Base-by-base conservation (phyloP, 352 stramenopile genomes). In the Thalassiosira mediterranea region DNA sequence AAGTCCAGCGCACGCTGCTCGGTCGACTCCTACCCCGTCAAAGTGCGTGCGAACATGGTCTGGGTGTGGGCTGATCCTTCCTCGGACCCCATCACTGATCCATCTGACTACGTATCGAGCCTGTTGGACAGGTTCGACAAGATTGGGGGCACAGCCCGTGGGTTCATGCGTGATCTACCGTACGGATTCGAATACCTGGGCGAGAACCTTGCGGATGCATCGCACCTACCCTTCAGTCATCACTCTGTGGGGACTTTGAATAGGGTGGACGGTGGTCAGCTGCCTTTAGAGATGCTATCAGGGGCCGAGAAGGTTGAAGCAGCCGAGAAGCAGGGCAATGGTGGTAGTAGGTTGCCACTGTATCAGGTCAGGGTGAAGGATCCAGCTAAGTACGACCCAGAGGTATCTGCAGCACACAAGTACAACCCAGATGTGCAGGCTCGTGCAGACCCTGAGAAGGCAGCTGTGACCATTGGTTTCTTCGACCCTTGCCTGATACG, bases 171-270 rank as follows among this genome's bases (percentile, higher is more conserved):
- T 49, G 70, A 79, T 57, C 54, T 79, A 11, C 70, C 70, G 7
- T 79, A 79, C 26, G 70, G 70, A 0, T 42, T 66, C 4, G 70
- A 79, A 26, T 23, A 74, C 1, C 38, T 79, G 13, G 59, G 70
- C 4, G 70, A 79, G 42, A 79, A 79, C 52, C 13, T 79, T 8
- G 10, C 59, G 0, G 70, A 79, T 60, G 15, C 68, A 4, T 31
- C 10, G 32, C 70, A 79, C 51, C 40, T 79, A 7, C 70, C 70
- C 29, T 79, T 63, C 34, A 58, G 40, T 25, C 70, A 79, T 59
- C 70, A 79, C 46, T 31, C 10, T 19, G 68, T 77, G 4, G 68
- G 57, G 21, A 56, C 47, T 38, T 48, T 79, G 23, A 37, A 63
- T 62, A 51, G 70, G 31, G 19, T 26, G 0, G 10, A 53, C 0